phyloP scores from a whole-genome alignment of 2,329 filamentous ascomycete genomes.

The Sclerotinia trifoliorum region DNA sequence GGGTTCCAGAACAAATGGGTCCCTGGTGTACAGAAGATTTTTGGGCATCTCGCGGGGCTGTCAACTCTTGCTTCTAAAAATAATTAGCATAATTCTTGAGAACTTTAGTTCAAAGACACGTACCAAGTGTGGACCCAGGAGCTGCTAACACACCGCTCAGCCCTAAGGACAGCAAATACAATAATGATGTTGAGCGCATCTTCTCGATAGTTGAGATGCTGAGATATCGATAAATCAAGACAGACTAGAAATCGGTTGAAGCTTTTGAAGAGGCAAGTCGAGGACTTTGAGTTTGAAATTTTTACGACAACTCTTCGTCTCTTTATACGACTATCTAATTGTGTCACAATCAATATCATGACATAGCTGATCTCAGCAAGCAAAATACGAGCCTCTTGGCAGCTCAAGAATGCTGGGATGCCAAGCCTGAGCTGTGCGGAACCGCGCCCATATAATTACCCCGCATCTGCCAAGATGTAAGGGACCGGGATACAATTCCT shows the following conservation, averaged over 20 bases:
- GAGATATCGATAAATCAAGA: not conserved
- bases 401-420: constrained; percentile 12
- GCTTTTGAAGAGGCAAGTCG: not conserved
- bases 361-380: constrained; percentile 17
- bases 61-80: constrained; percentile 15
- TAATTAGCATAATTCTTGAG: not conserved
- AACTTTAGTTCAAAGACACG: not conserved
- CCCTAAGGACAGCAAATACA: constrained; percentile 14
- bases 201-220: not conserved
- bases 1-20: constrained; percentile 25
- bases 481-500: constrained; percentile 10
- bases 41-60: constrained; percentile 25
- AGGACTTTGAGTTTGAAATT: constrained; percentile 1
- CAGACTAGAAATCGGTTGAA: not conserved
- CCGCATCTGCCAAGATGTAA: constrained; percentile 17
- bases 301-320: not conserved
- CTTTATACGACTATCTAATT: not conserved
- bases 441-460: constrained; percentile 9
- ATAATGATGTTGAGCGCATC: constrained; percentile 12
- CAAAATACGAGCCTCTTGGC: constrained; percentile 19
- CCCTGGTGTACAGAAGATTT: constrained; percentile 21
- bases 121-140: constrained; percentile 12
- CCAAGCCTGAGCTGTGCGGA: constrained; percentile 18
- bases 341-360: not conserved
- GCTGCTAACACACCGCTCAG: constrained; percentile 16